phyloP scores from a whole-genome alignment of 805 yeast genomes.

The Saccharomycopsis sp. region DNA sequence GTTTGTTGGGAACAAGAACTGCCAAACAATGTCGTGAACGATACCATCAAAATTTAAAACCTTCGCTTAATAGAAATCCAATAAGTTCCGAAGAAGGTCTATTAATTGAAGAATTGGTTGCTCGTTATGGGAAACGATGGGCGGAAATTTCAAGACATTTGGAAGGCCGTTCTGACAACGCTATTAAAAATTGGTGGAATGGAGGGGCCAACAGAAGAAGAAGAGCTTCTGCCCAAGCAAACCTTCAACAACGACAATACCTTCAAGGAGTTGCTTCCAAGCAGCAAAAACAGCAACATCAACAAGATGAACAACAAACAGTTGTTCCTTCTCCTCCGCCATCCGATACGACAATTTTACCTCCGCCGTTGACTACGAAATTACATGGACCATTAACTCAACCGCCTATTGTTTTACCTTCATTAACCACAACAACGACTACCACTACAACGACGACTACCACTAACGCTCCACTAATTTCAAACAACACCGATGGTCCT shows the following conservation, averaged over 20 bases:
- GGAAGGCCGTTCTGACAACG: conserved; percentile 83
- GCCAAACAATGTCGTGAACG: conserved; percentile 92
- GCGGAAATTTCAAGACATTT: conserved; percentile 87
- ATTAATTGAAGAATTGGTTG: conserved; percentile 71
- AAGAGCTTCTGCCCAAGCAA: conserved; percentile 36
- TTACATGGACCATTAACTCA: no score
- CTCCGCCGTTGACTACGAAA: no score
- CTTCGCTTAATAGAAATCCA: conserved; percentile 73
- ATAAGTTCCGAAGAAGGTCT: conserved; percentile 80
- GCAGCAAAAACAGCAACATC: conserved; percentile 3
- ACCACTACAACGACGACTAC: background rate
- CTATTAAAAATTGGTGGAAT: conserved; percentile 95
- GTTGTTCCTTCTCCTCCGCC: conserved; percentile 8
- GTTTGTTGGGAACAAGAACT: conserved; percentile 63
- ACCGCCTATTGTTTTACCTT: no score
- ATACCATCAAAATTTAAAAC: conserved; percentile 86
- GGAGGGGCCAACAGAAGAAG: conserved; percentile 86
- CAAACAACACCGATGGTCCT: background rate
- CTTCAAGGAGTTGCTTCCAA: conserved; percentile 4
- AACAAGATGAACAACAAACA: no score
- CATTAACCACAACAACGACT: background rate
- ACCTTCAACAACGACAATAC: conserved; percentile 15
- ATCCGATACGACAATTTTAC: background rate
- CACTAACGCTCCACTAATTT: background rate
- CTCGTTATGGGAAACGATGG: conserved; percentile 81